A percentile compares a stretch with the other conserved stretches of the same genome.
phyloP scores from a whole-genome alignment of 192 early-diverging fungal species.

The Entomortierella chlamydospora region DNA sequence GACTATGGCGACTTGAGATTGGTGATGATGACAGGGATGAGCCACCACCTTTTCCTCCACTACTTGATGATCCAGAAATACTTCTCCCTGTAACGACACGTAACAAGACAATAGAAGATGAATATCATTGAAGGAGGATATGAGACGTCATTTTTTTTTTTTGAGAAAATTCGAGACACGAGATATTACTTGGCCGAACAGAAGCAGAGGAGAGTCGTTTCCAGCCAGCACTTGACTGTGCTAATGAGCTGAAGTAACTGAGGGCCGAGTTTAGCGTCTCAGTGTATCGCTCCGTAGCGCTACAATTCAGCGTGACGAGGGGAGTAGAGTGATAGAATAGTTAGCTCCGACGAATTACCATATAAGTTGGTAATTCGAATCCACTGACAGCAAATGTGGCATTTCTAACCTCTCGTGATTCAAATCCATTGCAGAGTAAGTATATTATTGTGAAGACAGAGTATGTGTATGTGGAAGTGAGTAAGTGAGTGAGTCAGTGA shows the following conservation, averaged over 20 bases:
- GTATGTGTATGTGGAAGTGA: too few relatives aligned
- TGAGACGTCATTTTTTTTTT: not conserved
- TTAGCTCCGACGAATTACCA: not conserved
- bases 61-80: constrained; percentile 23
- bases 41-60: not conserved
- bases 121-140: not conserved
- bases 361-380: too few relatives aligned
- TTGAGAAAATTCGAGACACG: too few relatives aligned
- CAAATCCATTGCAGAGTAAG: constrained; percentile 35
- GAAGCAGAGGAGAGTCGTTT: constrained; percentile 49
- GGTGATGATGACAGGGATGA: constrained; percentile 35
- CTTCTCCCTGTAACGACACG: constrained; percentile 15
- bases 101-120: not conserved
- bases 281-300: constrained; percentile 47
- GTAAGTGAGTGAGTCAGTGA: too few relatives aligned
- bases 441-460: too few relatives aligned
- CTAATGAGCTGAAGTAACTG: constrained; percentile 47
- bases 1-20: constrained; percentile 6
- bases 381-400: too few relatives aligned
- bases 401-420: constrained; percentile 48
- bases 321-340: not conserved
- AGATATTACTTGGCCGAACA: constrained; percentile 27
- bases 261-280: constrained; percentile 49
- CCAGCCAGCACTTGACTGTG: constrained; percentile 49
- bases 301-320: not conserved